phyloP scores from a whole-genome alignment of 139 green algal genomes.

The Coelastrella sp. region DNA sequence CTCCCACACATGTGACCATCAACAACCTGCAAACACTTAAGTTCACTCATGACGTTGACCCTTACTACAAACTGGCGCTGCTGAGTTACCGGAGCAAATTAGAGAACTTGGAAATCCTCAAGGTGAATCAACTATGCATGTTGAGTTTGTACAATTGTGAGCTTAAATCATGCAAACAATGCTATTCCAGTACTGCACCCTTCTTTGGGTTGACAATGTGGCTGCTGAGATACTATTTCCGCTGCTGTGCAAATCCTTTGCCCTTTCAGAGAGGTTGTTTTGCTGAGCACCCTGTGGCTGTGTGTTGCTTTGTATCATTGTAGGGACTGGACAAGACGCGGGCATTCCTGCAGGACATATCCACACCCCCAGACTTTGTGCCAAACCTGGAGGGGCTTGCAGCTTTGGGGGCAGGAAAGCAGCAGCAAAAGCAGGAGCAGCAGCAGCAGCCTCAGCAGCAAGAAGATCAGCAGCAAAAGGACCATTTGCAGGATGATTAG shows the following conservation, averaged over 20 bases:
- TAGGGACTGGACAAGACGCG: background rate
- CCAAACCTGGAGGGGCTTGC: conserved; percentile 12
- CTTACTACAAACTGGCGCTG: conserved; percentile 36
- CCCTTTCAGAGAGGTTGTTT: too few relatives aligned
- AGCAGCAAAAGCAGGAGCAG: conserved; percentile 23
- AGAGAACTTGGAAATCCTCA: background rate
- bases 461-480: background rate
- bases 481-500: background rate
- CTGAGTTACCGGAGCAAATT: conserved; percentile 33
- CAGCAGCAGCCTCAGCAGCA: background rate
- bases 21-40: conserved; percentile 34
- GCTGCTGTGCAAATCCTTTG: too few relatives aligned
- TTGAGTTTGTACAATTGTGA: background rate
- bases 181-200: too few relatives aligned
- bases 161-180: too few relatives aligned
- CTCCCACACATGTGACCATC: background rate
- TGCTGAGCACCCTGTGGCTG: too few relatives aligned
- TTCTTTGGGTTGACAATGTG: too few relatives aligned
- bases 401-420: background rate
- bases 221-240: too few relatives aligned
- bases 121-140: conserved; percentile 5
- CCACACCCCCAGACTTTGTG: conserved; percentile 7
- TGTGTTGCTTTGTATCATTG: background rate
- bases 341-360: conserved; percentile 26
- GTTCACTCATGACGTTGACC: conserved; percentile 15